phyloP scores from a whole-genome alignment of 2,329 filamentous ascomycete species.

The Hypoxylon sp. region DNA sequence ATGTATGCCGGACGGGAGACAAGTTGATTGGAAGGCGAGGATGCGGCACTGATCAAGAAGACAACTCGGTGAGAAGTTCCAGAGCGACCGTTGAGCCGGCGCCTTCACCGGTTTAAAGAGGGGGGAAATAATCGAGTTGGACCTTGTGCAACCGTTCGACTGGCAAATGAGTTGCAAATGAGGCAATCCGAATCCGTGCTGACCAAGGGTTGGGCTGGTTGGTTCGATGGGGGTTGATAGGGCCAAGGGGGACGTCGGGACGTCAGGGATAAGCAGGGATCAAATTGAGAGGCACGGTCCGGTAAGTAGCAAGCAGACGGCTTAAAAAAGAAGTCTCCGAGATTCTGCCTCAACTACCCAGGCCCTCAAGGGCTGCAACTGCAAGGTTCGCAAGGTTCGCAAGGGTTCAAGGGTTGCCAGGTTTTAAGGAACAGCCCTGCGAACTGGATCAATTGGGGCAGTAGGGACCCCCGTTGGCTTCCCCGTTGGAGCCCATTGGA shows the following conservation, averaged over 20 bases:
- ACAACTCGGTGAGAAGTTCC: conserved; percentile 54
- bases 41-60: conserved; percentile 45
- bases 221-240: conserved; percentile 29
- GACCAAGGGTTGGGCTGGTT: conserved; percentile 31
- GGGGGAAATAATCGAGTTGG: conserved; percentile 48
- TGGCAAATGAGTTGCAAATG: conserved; percentile 39
- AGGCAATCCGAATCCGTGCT: conserved; percentile 47
- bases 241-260: conserved; percentile 36
- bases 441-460: conserved; percentile 30
- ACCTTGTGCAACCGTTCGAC: conserved; percentile 44
- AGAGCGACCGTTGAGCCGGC: conserved; percentile 51
- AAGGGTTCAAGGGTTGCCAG: neutral
- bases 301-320: neutral
- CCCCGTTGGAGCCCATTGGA: neutral
- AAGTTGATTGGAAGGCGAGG: conserved; percentile 52
- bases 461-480: neutral
- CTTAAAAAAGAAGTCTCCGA: conserved; percentile 25
- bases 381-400: no score
- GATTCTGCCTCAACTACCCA: conserved; percentile 25
- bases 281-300: neutral
- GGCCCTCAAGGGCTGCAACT: neutral
- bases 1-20: conserved; percentile 42
- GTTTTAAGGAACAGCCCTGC: conserved; percentile 26
- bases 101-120: conserved; percentile 55
- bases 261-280: conserved; percentile 37